Evolutionary conservation across 1,284 basidiomycete genomes (phyloP).

Genomic region (Phylloboletellus chloephorus): DNA sequence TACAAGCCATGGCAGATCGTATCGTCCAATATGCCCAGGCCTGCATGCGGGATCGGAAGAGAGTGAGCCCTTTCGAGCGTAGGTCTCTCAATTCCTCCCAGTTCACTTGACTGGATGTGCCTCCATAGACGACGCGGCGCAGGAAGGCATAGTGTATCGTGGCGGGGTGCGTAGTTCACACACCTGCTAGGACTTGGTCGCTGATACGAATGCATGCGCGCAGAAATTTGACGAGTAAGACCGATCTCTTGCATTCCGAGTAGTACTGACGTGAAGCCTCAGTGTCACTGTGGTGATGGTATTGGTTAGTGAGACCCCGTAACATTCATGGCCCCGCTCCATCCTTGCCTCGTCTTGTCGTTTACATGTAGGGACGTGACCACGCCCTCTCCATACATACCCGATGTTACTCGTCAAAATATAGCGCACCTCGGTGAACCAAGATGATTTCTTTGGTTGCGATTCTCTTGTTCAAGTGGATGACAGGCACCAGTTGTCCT

Average conservation of each 20-base stretch:
- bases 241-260: slow-evolving; percentile 14
- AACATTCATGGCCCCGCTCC: background rate
- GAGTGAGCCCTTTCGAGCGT: slow-evolving; percentile 70
- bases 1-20: slow-evolving; percentile 65
- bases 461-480: background rate
- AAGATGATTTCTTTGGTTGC: too few species aligned
- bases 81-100: slow-evolving; percentile 24
- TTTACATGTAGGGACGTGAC: background rate
- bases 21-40: slow-evolving; percentile 63
- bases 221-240: slow-evolving; percentile 65
- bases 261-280: slow-evolving; percentile 20
- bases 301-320: slow-evolving; percentile 36
- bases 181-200: slow-evolving; percentile 12
- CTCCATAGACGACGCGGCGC: slow-evolving; percentile 49
- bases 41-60: slow-evolving; percentile 60
- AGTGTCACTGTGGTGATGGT: slow-evolving; percentile 45
- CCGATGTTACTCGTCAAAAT: too few species aligned
- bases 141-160: slow-evolving; percentile 56
- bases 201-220: slow-evolving; percentile 10
- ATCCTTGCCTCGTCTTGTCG: background rate
- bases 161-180: slow-evolving; percentile 52
- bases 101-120: slow-evolving; percentile 5
- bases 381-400: too few species aligned
- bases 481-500: background rate
- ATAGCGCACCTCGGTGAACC: too few species aligned